A percentile compares a stretch with the other conserved stretches of the same genome.
phyloP scores from a whole-genome alignment of 306 rosid genomes.

The Trifolium fragiferum region DNA sequence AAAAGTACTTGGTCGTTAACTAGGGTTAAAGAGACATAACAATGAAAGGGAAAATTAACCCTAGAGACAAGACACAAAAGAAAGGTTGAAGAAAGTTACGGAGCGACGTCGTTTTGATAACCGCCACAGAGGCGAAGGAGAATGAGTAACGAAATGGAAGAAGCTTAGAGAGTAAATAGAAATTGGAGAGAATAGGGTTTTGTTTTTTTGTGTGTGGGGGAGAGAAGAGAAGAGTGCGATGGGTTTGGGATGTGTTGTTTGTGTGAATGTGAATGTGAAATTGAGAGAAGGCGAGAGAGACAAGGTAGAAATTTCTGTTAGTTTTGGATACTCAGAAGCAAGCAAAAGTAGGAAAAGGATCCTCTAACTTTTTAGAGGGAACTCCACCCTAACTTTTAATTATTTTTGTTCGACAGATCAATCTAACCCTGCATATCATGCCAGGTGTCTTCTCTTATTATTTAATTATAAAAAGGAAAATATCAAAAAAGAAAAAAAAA shows the following conservation, averaged over 20 bases:
- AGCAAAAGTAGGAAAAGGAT: constrained; percentile 23
- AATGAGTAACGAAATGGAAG: constrained; percentile 22
- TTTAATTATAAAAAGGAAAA: too few relatives aligned
- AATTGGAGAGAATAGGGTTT: constrained; percentile 63
- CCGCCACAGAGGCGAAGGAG: constrained; percentile 38
- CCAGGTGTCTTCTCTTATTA: too few relatives aligned
- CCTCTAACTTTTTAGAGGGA: too few relatives aligned
- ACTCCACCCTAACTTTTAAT: too few relatives aligned
- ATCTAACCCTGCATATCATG: too few relatives aligned
- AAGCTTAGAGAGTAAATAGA: neutral
- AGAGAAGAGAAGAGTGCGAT: constrained; percentile 41
- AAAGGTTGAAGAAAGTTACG: constrained; percentile 48
- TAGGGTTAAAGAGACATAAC: constrained; percentile 55
- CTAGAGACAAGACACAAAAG: constrained; percentile 48
- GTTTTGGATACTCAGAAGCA: constrained; percentile 66
- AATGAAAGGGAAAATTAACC: constrained; percentile 45
- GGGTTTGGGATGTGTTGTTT: constrained; percentile 37
- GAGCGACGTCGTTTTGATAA: constrained; percentile 65
- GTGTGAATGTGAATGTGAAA: constrained; percentile 44
- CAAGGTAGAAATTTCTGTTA: constrained; percentile 54
- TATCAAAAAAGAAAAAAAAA: too few relatives aligned
- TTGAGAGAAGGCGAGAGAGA: constrained; percentile 46
- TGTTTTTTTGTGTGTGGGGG: constrained; percentile 23
- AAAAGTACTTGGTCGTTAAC: constrained; percentile 37
- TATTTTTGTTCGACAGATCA: too few relatives aligned